phyloP scores from a whole-genome alignment of 225 moss, liverwort and hornwort genomes.

The Sphagnum tenellum region DNA sequence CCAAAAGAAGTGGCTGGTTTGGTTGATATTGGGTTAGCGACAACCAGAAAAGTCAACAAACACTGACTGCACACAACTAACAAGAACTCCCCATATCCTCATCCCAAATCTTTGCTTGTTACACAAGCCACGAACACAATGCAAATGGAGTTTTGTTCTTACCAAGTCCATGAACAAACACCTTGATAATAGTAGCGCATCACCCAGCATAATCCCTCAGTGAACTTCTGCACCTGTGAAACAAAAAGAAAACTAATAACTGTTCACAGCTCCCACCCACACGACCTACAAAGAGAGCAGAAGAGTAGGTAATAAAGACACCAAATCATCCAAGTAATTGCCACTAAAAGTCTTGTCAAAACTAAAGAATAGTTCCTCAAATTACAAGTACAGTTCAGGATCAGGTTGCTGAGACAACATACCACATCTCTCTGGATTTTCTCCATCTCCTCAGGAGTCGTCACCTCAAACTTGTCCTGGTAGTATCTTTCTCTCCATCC shows the following conservation, averaged over 20 bases:
- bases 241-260: too few relatives aligned
- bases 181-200: constrained; percentile 99
- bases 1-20: too few relatives aligned
- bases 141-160: constrained; percentile 2
- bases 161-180: constrained; percentile 99
- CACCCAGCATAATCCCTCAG: constrained; percentile 98
- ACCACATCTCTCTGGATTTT: constrained; percentile 87
- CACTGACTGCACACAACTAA: too few relatives aligned
- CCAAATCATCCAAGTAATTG: too few relatives aligned
- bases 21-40: too few relatives aligned
- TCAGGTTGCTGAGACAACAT: constrained; percentile 9
- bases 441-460: constrained; percentile 61
- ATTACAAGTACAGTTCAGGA: not conserved
- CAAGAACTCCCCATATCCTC: too few relatives aligned
- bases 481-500: constrained; percentile 98
- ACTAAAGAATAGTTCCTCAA: not conserved
- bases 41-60: too few relatives aligned
- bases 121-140: not conserved
- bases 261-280: too few relatives aligned
- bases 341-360: too few relatives aligned
- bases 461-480: constrained; percentile 66
- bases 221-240: constrained; percentile 66
- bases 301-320: too few relatives aligned
- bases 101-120: not conserved
- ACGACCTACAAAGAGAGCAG: too few relatives aligned